Evolutionary conservation across 2,329 filamentous ascomycete genomes (phyloP), one percentile per base, ranked within the genome.

Genomic region (Raffaelea arxii): DNA sequence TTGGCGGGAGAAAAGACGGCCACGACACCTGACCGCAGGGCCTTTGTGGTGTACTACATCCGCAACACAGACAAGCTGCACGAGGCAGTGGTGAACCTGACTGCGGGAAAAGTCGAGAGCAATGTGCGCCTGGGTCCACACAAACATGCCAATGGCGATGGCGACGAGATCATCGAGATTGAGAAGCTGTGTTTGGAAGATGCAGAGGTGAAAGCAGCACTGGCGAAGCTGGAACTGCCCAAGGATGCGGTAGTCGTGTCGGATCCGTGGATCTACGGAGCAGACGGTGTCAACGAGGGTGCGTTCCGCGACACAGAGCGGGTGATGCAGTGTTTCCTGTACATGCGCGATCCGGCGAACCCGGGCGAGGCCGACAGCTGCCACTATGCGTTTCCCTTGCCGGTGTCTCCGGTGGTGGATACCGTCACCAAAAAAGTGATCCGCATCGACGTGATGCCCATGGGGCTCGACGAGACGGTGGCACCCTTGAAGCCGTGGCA

Each of bases 181-280:
- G 80, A 83, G 57, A 70, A 69, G 51, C 63, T 70, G 27, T 70
- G 71, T 5, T 61, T 82, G 6, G 67, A 70, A 39, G 74, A 83
- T 51, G 67, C 72, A 30, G 65, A 63, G 3, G 78, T 84, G 4
- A 66, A 75, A 55, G 75, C 74, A 6, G 78, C 78, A 54, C 68
- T 84, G 46, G 74, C 71, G 32, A 82, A 83, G 59, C 62, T 84
- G 42, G 58, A 80, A 55, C 66, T 84, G 2, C 79, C 80, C 1
- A 68, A 76, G 54, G 78, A 77, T 30, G 70, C 74, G 2, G 69
- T 75, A 1, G 62, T 82, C 4, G 72, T 81, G 4, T 67, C 71
- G 23, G 80, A 84, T 49, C 78, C 79, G 6, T 83, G 79, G 79
- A 79, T 80, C 44, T 82, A 80, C 54, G 79, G 74, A n/a, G 16